Evolutionary conservation across 108 stramenopile genomes (phyloP).

Genomic region (Seminavis robusta): DNA sequence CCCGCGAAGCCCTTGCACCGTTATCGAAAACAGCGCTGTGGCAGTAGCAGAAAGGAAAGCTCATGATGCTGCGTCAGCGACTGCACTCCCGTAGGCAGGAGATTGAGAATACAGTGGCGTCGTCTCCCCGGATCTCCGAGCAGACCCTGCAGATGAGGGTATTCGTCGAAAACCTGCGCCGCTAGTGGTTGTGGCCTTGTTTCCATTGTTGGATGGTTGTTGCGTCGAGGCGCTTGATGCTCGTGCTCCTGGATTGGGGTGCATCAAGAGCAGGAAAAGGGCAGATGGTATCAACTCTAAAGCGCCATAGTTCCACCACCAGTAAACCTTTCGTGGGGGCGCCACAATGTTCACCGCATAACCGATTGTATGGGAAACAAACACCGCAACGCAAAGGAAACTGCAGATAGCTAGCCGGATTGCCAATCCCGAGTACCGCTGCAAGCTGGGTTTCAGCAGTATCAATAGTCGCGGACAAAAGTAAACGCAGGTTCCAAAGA

Average conservation of each 20-base stretch:
- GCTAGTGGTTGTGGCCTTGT: no score
- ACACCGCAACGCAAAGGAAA: conserved; percentile 30
- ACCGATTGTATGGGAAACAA: conserved; percentile 29
- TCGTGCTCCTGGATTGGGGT: no score
- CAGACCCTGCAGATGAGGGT: no score
- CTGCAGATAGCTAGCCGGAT: conserved; percentile 36
- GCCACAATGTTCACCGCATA: conserved; percentile 32
- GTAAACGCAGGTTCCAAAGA: conserved; percentile 39
- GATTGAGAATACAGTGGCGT: no score
- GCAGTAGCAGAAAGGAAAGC: no score
- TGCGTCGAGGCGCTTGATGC: neutral
- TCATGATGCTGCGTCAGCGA: no score
- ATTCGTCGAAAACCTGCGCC: no score
- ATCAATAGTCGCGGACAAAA: conserved; percentile 32
- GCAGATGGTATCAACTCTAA: conserved; percentile 39
- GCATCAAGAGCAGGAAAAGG: conserved; percentile 38
- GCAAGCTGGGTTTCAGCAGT: conserved; percentile 27
- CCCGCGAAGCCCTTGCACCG: no score
- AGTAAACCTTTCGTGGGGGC: conserved; percentile 18
- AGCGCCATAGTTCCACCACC: conserved; percentile 48
- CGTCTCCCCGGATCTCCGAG: no score
- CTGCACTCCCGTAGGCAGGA: no score
- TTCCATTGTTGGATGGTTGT: neutral
- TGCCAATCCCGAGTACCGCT: conserved; percentile 16
- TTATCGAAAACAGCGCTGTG: no score